Evolutionary conservation across 805 yeast genomes (phyloP), one percentile per base, ranked within the genome.

Genomic region (Schwanniomyces sp.): DNA sequence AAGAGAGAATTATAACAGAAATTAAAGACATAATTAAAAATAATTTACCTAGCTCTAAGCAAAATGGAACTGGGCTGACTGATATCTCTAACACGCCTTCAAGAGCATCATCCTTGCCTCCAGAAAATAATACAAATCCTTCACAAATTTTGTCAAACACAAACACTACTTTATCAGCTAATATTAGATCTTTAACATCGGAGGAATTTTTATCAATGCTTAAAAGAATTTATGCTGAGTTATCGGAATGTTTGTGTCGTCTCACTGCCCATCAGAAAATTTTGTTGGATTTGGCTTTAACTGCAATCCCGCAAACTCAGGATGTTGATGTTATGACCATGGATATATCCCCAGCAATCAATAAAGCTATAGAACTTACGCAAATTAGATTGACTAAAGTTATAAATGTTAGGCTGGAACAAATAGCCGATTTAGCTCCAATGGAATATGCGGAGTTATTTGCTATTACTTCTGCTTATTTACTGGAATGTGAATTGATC

Each of bases 401-500:
- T 12, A 75, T 91, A 11, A 79, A 81, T 45, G 95, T 88, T 6
- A 76, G 98, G 52, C 81, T 85, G 59, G 90, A 86, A 38, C 81
- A 86, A 52, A 82, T 81, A 11, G 79, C 88, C 0, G 76, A 73
- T 34, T 63, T 84, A 18, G 64, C 85, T 2, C 71, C 81, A 7
- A 76, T 78, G n/a, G 79, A 76, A 53, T 91, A 91, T 66, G 58
- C 88, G 41, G 71, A 82, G 49, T 76, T 89, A 44, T 89, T 83
- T 63, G 73, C 86, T 2, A 69, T 87, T 11, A 81, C 84, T 47
- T 79, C 85, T 0, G 73, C 85, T 18, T 91, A 91, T 61, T 72
- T 91, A 37, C 80, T 80, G 41, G 96, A 90, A 59, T 88, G 96
- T 63, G 98, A 94, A 63, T 74, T 82, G 11, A 79, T 91, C 4